Evolutionary conservation across 305 asterid genomes (phyloP), one percentile per base, ranked within the genome.

Genomic region (Petunia hybrid): DNA sequence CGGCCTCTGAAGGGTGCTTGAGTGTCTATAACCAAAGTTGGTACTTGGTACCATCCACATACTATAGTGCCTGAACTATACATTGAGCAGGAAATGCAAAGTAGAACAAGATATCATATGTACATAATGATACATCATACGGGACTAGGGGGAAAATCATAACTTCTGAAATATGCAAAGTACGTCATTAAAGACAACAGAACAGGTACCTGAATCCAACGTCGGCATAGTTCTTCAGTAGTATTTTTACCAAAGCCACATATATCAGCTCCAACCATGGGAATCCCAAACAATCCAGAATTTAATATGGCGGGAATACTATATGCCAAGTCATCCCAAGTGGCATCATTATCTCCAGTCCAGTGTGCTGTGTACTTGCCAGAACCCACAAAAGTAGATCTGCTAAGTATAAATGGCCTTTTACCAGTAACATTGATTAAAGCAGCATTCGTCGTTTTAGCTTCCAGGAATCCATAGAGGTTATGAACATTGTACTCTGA

Each of bases 241-340:
- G 99, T 95, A 83, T 90, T 83, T 48, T 88, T 66, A 5, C 81
- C 9, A 59, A 95, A 94, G 16, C 98, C 99, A 85, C 98, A 95
- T 70, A 95, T 95, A 87, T 95, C 99, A 1, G 98, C 99, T 69
- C 99, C 99, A 77, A 91, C 94, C 99, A 95, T 92, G 3, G 99
- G 98, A 77, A 92, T 81, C 13, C 99, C 99, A 85, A 94, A 95
- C 22, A 95, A 41, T 60, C 99, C 99, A 70, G 86, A 95, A 80
- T 81, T 95, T 84, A 95, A 90, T 51, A 95, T 88, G 84, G 92
- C 60, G 0, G 97, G 94, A 70, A 95, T 91, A 0, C 93, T 57
- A 89, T 92, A 95, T 5, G 89, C 93, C 87, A 92, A 83, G 85
- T 95, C 97, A 67, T 85, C 84, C 99, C 99, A 95, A 2, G 89